Conservation (phyloP, 305 asterid species). For the Plantago lanceolata region DNA sequence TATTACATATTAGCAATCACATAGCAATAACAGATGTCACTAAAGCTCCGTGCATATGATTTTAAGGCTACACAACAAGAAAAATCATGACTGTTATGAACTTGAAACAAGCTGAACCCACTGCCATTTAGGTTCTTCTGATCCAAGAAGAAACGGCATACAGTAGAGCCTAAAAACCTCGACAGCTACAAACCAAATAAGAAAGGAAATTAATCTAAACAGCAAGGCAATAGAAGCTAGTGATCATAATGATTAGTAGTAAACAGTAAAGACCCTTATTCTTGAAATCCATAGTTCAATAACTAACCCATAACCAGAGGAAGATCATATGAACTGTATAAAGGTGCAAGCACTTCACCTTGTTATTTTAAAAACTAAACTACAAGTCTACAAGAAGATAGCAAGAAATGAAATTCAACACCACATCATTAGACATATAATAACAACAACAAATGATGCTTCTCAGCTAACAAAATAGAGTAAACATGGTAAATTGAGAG, state of each 20-base stretch:
- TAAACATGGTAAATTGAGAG: too few relatives aligned
- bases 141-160: not conserved
- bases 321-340: not conserved
- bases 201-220: not conserved
- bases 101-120: not conserved
- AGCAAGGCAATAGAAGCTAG: not conserved
- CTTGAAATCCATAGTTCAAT: not conserved
- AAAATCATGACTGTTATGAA: not conserved
- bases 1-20: too few relatives aligned
- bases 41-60: not conserved
- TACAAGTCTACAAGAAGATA: too few relatives aligned
- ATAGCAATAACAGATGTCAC: too few relatives aligned
- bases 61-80: not conserved
- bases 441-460: too few relatives aligned
- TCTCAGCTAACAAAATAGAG: too few relatives aligned
- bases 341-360: too few relatives aligned
- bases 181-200: not conserved
- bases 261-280: not conserved
- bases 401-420: too few relatives aligned
- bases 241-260: not conserved
- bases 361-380: too few relatives aligned
- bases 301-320: too few relatives aligned
- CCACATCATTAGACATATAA: too few relatives aligned
- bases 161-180: not conserved
- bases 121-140: not conserved